Evolutionary conservation across 2,329 filamentous ascomycete species (phyloP).

Genomic region (Fusarium proliferatum): DNA sequence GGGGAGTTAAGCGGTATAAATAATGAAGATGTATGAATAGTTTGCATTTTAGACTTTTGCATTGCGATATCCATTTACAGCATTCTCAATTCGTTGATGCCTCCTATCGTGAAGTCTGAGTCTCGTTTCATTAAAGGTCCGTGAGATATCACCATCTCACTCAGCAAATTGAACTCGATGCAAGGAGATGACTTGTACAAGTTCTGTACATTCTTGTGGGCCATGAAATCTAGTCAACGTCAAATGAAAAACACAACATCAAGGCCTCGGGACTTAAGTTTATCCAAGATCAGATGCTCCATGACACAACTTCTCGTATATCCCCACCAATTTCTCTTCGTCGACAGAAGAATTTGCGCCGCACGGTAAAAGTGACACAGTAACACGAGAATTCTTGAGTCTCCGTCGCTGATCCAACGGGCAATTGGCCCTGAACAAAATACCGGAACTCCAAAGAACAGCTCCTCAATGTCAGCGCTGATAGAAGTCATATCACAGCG

Average conservation of each 20-base stretch:
- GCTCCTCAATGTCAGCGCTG: not conserved
- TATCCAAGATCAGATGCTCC: not conserved
- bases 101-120: not conserved
- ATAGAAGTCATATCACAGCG: not conserved
- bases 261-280: not conserved
- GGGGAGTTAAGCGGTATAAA: not conserved
- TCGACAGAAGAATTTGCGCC: not conserved
- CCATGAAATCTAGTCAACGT: too few relatives aligned
- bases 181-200: too few relatives aligned
- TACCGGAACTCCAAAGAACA: not conserved
- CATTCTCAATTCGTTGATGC: not conserved
- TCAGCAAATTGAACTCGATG: too few relatives aligned
- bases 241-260: not conserved
- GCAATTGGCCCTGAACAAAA: not conserved
- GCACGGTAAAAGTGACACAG: not conserved
- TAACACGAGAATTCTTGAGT: not conserved
- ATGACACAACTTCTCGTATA: not conserved
- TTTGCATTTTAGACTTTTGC: not conserved
- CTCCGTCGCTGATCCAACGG: rapidly evolving
- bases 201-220: too few relatives aligned
- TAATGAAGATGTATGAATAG: conserved; percentile 16
- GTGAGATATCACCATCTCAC: not conserved
- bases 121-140: not conserved
- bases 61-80: not conserved
- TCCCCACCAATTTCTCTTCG: not conserved